These are phyloP conservation scores for Talaromyces sp. DNA, from an alignment of 2,329 filamentous ascomycete genomes.

Conservation along the genomic window DNA sequence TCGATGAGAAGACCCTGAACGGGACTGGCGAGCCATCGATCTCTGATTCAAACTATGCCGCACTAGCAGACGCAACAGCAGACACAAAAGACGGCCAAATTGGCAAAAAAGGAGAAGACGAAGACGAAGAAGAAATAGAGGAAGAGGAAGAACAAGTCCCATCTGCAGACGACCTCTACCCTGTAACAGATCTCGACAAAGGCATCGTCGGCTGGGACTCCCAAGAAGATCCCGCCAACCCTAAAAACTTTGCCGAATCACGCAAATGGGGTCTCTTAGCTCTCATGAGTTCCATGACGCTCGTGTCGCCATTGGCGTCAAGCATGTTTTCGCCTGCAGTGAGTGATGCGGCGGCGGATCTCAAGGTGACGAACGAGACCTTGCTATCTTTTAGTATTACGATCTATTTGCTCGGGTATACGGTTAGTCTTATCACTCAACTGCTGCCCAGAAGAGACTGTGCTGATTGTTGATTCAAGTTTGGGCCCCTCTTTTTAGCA, in stretches of 20 bases:
- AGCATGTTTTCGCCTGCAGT: constrained; percentile 67
- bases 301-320: constrained; percentile 45
- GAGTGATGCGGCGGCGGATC: constrained; percentile 60
- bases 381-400: constrained; percentile 64
- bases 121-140: no score
- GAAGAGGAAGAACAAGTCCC: not conserved
- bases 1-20: not conserved
- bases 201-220: constrained; percentile 20
- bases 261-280: constrained; percentile 38
- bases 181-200: constrained; percentile 14
- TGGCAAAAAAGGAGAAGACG: not conserved
- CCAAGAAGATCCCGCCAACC: constrained; percentile 35
- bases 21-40: not conserved
- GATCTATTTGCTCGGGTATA: constrained; percentile 48
- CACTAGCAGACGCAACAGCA: not conserved
- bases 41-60: not conserved
- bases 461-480: not conserved
- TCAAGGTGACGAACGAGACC: constrained; percentile 48
- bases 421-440: constrained; percentile 35
- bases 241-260: constrained; percentile 34
- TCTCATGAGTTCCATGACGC: constrained; percentile 32
- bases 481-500: constrained; percentile 57
- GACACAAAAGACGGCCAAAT: not conserved
- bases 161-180: not conserved
- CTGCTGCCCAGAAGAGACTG: not conserved